Evolutionary conservation across 1,139 yeast genomes (phyloP).

Genomic region (Hansenula lynferdii): DNA sequence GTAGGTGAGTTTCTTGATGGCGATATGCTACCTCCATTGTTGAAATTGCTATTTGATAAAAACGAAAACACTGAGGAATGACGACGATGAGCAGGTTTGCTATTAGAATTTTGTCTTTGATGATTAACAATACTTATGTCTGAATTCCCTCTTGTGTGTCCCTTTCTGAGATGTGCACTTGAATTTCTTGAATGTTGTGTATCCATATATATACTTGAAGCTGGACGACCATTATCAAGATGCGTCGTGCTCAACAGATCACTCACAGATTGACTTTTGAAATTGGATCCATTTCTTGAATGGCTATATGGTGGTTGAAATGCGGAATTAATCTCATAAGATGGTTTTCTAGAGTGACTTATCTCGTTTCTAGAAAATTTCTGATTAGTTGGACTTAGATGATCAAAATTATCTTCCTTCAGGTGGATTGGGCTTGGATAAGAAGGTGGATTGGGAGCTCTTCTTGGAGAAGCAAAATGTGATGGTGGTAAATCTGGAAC

Average conservation of each 20-base stretch:
- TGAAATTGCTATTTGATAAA: conserved; percentile 23
- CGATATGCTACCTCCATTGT: conserved; percentile 8
- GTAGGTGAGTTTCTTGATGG: conserved; percentile 11
- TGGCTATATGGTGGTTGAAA: conserved; percentile 9
- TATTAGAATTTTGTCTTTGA: conserved; percentile 2
- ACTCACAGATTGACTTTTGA: conserved; percentile 19
- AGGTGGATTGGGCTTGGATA: conserved; percentile 40
- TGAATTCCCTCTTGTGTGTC: conserved; percentile 17
- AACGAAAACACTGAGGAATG: conserved; percentile 46
- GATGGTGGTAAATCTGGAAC: conserved; percentile 14
- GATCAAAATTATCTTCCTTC: conserved; percentile 9
- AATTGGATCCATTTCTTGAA: conserved; percentile 13
- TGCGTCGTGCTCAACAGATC: conserved; percentile 12
- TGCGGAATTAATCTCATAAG: conserved; percentile 20
- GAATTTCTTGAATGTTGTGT: conserved; percentile 21
- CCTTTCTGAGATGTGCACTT: conserved; percentile 12
- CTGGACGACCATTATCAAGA: conserved; percentile 18
- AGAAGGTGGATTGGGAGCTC: conserved; percentile 56
- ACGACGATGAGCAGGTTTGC: conserved; percentile 24
- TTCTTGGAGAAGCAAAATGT: conserved; percentile 53
- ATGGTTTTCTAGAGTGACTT: conserved; percentile 24
- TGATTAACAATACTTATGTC: conserved; percentile 11
- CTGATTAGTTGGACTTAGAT: conserved; percentile 15
- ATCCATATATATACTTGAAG: conserved; percentile 23
- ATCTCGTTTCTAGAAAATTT: conserved; percentile 14